Percentiles rank a stretch among this genome's conserved stretches.
Conservation (phyloP, 805 yeast genomes). For the Isabelozyma gotoi region DNA sequence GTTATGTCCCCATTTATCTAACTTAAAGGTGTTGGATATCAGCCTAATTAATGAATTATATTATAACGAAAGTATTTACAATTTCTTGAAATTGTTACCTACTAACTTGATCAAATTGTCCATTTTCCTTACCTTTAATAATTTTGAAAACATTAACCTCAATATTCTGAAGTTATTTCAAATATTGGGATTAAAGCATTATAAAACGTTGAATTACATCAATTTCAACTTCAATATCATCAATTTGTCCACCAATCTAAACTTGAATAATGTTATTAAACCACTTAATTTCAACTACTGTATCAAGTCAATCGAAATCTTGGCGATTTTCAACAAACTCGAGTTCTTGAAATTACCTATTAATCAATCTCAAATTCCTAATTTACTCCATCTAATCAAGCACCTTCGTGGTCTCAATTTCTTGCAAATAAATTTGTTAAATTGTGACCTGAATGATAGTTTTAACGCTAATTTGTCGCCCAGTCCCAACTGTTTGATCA, state of each 20-base stretch:
- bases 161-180: constrained; percentile 3
- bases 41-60: constrained; percentile 12
- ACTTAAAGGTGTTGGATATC: constrained; percentile 6
- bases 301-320: background rate
- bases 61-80: constrained; percentile 6
- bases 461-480: background rate
- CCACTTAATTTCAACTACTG: constrained; percentile 1
- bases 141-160: constrained; percentile 5
- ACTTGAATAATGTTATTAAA: constrained; percentile 2
- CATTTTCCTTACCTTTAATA: constrained; percentile 5
- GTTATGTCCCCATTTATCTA: constrained; percentile 5
- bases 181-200: constrained; percentile 2
- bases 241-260: background rate
- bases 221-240: constrained; percentile 5
- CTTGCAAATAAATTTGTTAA: constrained; percentile 4
- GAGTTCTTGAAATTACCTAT: constrained; percentile 9
- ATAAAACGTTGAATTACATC: constrained; percentile 3
- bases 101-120: constrained; percentile 2
- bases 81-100: constrained; percentile 4
- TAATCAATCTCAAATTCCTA: constrained; percentile 6
- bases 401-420: constrained; percentile 3
- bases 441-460: background rate
- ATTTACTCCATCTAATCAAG: constrained; percentile 3
- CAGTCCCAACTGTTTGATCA: constrained; percentile 2
- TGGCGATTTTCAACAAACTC: constrained; percentile 4